A percentile compares a stretch with the other conserved stretches of the same genome.
phyloP scores from a whole-genome alignment of 306 rosid genomes.

The Cicer judaicum region DNA sequence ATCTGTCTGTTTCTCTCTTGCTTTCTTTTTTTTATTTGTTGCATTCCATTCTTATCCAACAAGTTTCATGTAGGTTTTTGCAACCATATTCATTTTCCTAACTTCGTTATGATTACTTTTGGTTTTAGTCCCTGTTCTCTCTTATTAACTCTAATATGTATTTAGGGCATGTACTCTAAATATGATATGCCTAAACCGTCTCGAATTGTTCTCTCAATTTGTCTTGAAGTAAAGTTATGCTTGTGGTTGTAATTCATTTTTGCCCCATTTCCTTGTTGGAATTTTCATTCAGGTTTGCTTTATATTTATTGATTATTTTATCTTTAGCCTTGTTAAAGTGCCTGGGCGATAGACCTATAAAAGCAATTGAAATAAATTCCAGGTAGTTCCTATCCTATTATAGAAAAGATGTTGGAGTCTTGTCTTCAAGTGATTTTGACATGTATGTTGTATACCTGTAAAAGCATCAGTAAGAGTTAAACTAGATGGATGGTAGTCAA shows the following conservation, averaged over 20 bases:
- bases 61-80: not conserved
- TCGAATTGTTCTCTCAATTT: not conserved
- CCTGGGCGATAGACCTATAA: too few species aligned
- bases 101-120: not conserved
- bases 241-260: slow-evolving; percentile 5
- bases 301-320: too few species aligned
- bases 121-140: not conserved
- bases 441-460: not conserved
- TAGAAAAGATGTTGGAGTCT: not conserved
- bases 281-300: slow-evolving; percentile 6
- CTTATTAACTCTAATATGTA: not conserved
- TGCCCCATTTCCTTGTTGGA: not conserved
- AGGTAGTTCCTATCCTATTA: not conserved
- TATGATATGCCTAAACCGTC: slow-evolving; percentile 5
- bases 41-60: not conserved
- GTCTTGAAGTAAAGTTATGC: not conserved
- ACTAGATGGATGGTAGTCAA: slow-evolving; percentile 12
- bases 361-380: not conserved
- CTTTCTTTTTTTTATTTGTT: not conserved
- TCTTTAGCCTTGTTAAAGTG: too few species aligned
- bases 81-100: not conserved
- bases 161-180: not conserved
- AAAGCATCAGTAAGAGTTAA: not conserved
- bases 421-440: not conserved
- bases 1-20: not conserved